Conservation (phyloP, 164 flowering plant genomes). For the Akebia trifoliata region DNA sequence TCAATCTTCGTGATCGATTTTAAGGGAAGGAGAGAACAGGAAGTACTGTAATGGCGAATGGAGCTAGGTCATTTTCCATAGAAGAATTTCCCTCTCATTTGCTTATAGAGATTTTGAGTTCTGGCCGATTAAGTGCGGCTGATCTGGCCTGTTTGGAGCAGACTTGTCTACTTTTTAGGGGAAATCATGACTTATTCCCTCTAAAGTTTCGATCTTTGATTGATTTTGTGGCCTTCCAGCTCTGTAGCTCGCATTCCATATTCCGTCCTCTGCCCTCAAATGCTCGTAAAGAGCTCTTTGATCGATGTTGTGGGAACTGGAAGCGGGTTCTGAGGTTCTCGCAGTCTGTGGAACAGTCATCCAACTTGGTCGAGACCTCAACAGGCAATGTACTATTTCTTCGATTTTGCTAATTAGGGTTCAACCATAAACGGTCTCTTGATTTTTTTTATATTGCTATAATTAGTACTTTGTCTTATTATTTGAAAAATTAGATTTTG, state of each 20-base stretch:
- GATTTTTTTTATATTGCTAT: too few relatives aligned
- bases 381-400: slow-evolving; percentile 85
- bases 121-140: slow-evolving; percentile 52
- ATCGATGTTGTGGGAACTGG: slow-evolving; percentile 75
- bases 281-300: slow-evolving; percentile 41
- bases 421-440: background rate
- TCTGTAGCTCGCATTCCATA: slow-evolving; percentile 43
- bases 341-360: slow-evolving; percentile 75
- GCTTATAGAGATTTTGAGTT: slow-evolving; percentile 61
- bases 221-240: slow-evolving; percentile 70
- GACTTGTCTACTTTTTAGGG: slow-evolving; percentile 59
- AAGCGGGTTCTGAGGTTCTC: slow-evolving; percentile 80
- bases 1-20: background rate
- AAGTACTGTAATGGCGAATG: slow-evolving; percentile 35
- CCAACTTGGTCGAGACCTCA: slow-evolving; percentile 61
- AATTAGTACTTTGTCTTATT: too few relatives aligned
- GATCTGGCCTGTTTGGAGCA: slow-evolving; percentile 72
- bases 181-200: slow-evolving; percentile 48
- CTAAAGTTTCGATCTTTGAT: slow-evolving; percentile 60
- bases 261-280: slow-evolving; percentile 32
- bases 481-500: too few relatives aligned
- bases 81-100: slow-evolving; percentile 88
- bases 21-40: slow-evolving; percentile 2
- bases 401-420: slow-evolving; percentile 10
- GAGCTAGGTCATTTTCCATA: slow-evolving; percentile 30